These are phyloP conservation scores for Coemansia sp. DNA, from an alignment of 192 early-diverging fungal genomes.

Conservation along the genomic window DNA sequence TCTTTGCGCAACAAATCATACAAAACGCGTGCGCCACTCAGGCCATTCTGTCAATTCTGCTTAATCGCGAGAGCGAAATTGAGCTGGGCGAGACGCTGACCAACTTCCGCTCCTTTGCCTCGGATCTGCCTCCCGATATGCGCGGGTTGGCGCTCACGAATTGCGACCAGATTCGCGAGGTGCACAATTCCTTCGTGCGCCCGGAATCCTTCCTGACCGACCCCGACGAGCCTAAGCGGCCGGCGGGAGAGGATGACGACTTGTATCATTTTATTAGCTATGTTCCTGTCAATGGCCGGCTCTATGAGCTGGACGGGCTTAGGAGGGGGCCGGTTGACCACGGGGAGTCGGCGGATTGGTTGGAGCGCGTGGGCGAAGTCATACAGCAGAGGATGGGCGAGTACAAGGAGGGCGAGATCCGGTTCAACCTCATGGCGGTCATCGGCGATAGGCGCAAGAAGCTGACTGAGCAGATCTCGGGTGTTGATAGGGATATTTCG, in stretches of 20 bases:
- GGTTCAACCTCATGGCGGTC: constrained; percentile 80
- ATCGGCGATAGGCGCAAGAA: constrained; percentile 63
- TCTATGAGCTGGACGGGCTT: constrained; percentile 80
- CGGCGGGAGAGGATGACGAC: constrained; percentile 62
- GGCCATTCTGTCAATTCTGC: constrained; percentile 73
- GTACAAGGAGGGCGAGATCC: constrained; percentile 61
- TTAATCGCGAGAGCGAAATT: constrained; percentile 59
- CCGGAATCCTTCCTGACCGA: constrained; percentile 76
- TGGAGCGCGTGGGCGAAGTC: constrained; percentile 59
- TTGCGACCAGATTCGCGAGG: constrained; percentile 68
- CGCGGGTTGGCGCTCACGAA: constrained; percentile 79
- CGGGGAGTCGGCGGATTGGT: constrained; percentile 68
- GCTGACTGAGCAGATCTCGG: constrained; percentile 52
- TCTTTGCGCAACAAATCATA: constrained; percentile 76
- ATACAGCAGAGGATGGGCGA: constrained; percentile 69
- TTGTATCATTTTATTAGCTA: constrained; percentile 81
- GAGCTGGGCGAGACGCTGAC: constrained; percentile 68
- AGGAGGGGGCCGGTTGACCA: constrained; percentile 65
- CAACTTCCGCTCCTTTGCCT: constrained; percentile 69
- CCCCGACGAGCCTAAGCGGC: constrained; percentile 34
- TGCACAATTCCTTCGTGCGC: constrained; percentile 80
- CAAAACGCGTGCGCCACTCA: constrained; percentile 86
- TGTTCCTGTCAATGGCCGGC: constrained; percentile 64
- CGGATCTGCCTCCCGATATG: constrained; percentile 70
- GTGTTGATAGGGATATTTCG: constrained; percentile 53